Percentiles rank a stretch among this genome's conserved stretches.
These are phyloP conservation scores for Ophiocordyceps camponoti-saundersi DNA, from an alignment of 2,329 filamentous ascomycete species.

Conservation along the genomic window DNA sequence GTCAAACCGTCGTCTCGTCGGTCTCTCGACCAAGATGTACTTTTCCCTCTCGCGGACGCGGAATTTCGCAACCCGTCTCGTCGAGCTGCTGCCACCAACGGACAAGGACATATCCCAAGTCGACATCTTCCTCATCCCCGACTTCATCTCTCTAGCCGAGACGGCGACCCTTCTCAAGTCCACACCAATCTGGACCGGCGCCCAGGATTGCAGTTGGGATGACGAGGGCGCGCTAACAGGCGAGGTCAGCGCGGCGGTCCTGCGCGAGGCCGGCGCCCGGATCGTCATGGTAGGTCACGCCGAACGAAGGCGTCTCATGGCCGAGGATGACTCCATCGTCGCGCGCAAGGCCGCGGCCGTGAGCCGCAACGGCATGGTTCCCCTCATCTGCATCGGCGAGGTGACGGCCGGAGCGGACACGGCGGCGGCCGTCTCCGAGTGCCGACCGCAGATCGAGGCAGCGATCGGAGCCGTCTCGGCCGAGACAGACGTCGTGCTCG, in stretches of 20 bases:
- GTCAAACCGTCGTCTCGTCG: conserved; percentile 42
- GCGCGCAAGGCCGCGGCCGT: conserved; percentile 54
- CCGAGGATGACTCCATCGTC: conserved; percentile 53
- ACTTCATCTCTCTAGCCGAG: too few species aligned
- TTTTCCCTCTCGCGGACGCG: conserved; percentile 50
- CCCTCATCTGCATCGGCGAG: conserved; percentile 71
- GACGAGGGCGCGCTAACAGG: conserved; percentile 61
- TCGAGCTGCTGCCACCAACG: conserved; percentile 26
- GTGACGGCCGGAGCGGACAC: conserved; percentile 31
- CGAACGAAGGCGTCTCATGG: conserved; percentile 55
- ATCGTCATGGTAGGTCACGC: conserved; percentile 72
- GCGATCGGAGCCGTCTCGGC: conserved; percentile 44
- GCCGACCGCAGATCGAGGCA: conserved; percentile 44
- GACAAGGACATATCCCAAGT: too few species aligned
- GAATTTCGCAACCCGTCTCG: conserved; percentile 32
- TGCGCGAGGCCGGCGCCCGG: conserved; percentile 49
- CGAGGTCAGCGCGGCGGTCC: conserved; percentile 52
- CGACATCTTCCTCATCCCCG: too few species aligned
- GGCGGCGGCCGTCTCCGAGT: conserved; percentile 43
- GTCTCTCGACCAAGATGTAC: conserved; percentile 68
- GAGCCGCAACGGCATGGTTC: conserved; percentile 52
- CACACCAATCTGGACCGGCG: conserved; percentile 43
- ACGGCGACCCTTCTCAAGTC: conserved; percentile 7
- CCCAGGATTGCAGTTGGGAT: conserved; percentile 60
- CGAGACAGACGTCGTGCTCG: conserved; percentile 54